Evolutionary conservation across 2,329 filamentous ascomycete species (phyloP), one percentile per base, ranked within the genome.

Genomic region (Alternaria panax): DNA sequence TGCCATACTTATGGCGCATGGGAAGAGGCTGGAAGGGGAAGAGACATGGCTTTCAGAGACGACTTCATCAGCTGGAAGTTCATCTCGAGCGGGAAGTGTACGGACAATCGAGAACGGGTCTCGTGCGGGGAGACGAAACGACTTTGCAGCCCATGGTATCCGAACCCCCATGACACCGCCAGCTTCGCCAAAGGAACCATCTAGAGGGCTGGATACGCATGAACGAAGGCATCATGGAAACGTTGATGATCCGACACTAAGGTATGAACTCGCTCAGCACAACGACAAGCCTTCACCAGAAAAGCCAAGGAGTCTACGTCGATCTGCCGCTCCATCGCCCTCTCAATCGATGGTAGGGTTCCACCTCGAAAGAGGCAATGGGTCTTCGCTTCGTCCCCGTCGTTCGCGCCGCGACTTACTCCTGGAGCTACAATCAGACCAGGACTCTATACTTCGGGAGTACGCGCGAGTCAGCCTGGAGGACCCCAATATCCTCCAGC

Each of bases 401-500:
- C 43, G 48, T n/a, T 53, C 58, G 3, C 40, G 52, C 18, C 32
- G 32, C 16, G 52, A 56, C 8, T 5, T 56, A 14, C 57, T 56
- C 14, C 20, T 46, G 27, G 57, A 57, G 4, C 47, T 56, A 4
- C 41, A 56, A 43, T 42, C 41, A 22, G 52, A 56, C 24, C 34
- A 51, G 3, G 57, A 60, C 14, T 46, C 57, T 8, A n/a, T 57
- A 3, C 48, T 52, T 5, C 46, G 47, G 22, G 57, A 56, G 34
- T 51, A 57, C 34, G 52, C 52, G 11, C 32, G 42, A 18, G 22
- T 51, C 41, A 56, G 40, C 20, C 46, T 57, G 5, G 30, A 40
- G 2, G 41, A 46, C 2, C 48, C 48, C 22, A 16, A 4, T 14
- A 12, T 32, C 11, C 48, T 27, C 34, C 32, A 40, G 8, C 20